These are phyloP conservation scores for Strobilomyces echinocephalus DNA, from an alignment of 768 basidiomycete genomes.

Conservation along the genomic window DNA sequence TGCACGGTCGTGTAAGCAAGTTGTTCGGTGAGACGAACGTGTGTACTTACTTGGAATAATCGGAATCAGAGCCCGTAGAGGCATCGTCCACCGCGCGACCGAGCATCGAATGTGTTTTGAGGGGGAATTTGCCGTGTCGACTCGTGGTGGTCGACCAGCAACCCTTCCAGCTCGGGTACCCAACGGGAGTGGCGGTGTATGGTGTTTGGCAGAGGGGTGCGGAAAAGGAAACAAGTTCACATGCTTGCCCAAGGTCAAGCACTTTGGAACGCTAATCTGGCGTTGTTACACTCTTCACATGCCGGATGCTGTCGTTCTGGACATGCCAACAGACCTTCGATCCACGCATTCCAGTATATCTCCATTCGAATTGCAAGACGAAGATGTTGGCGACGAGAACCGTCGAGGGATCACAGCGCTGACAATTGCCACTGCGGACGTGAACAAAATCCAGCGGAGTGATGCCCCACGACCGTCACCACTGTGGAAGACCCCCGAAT, in stretches of 20 bases:
- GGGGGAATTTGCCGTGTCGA: constrained; percentile 12
- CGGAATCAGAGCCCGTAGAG: constrained; percentile 92
- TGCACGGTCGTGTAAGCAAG: constrained; percentile 18
- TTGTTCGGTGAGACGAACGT: not conserved
- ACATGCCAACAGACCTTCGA: constrained; percentile 36
- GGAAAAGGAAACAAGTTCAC: constrained; percentile 14
- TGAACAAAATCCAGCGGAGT: constrained; percentile 28
- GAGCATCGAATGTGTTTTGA: constrained; percentile 31
- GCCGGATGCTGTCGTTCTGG: constrained; percentile 26
- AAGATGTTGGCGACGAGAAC: not conserved
- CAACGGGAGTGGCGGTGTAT: constrained; percentile 19
- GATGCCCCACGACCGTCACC: constrained; percentile 35
- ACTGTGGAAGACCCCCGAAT: constrained; percentile 80
- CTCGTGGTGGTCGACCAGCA: constrained; percentile 14
- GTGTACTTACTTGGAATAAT: constrained; percentile 81
- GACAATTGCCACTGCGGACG: constrained; percentile 53
- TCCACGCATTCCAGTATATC: constrained; percentile 1
- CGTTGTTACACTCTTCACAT: constrained; percentile 10
- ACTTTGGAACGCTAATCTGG: not conserved
- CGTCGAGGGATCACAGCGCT: constrained; percentile 38
- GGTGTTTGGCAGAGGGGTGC: not conserved
- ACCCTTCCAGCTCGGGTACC: not conserved
- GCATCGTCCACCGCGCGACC: constrained; percentile 68
- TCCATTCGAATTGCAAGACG: constrained; percentile 16
- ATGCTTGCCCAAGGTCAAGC: not conserved